A percentile compares a stretch with the other conserved stretches of the same genome.
Evolutionary conservation across 768 basidiomycete species (phyloP).

Genomic region (Strobilomyces echinocephalus): DNA sequence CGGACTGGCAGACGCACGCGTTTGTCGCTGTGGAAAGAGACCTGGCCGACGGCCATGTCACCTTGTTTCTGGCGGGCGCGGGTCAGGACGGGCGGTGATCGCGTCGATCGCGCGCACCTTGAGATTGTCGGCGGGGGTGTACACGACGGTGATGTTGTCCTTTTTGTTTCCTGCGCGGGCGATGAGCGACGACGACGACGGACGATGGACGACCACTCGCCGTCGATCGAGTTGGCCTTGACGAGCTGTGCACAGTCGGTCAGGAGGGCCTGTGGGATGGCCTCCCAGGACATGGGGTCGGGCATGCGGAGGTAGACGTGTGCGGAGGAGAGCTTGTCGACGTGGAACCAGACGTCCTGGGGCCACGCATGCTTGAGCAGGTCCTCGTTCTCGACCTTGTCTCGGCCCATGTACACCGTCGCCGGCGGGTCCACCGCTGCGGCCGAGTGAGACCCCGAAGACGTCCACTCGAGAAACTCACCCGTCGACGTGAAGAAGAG

Average conservation of each 20-base stretch:
- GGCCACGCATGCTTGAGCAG: constrained; percentile 90
- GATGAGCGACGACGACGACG: background rate
- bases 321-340: constrained; percentile 95
- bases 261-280: constrained; percentile 74
- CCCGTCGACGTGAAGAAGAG: constrained; percentile 59
- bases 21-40: constrained; percentile 91
- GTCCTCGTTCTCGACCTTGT: constrained; percentile 98
- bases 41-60: constrained; percentile 95
- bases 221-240: constrained; percentile 97
- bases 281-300: constrained; percentile 73
- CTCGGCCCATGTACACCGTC: constrained; percentile 89
- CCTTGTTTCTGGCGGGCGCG: constrained; percentile 74
- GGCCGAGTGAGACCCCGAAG: background rate
- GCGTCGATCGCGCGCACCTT: constrained; percentile 50
- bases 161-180: constrained; percentile 83
- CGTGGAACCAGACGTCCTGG: constrained; percentile 91
- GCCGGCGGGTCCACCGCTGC: constrained; percentile 60
- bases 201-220: constrained; percentile 29
- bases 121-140: constrained; percentile 88
- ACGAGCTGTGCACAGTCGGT: constrained; percentile 91
- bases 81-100: background rate
- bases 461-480: too few relatives aligned
- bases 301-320: constrained; percentile 96
- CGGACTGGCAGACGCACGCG: constrained; percentile 40
- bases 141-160: constrained; percentile 88